Evolutionary conservation across 164 flowering plant species (phyloP).

Genomic region (Piper longum): DNA sequence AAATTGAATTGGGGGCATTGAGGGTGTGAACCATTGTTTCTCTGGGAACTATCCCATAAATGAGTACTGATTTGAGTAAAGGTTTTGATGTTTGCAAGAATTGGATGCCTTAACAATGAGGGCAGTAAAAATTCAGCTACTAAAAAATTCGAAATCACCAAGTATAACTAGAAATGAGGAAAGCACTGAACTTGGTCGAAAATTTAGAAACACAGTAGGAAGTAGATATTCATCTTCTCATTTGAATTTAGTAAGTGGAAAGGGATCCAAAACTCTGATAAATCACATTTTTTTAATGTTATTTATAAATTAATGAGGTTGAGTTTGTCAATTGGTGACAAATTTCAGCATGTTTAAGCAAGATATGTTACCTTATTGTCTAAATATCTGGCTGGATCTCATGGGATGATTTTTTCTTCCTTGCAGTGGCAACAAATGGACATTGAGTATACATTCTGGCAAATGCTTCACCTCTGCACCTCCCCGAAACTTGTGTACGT

Average conservation of each 20-base stretch:
- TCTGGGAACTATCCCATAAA: not conserved
- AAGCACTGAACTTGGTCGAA: not conserved
- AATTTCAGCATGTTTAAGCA: not conserved
- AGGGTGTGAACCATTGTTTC: not conserved
- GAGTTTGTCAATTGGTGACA: not conserved
- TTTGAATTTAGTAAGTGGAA: not conserved
- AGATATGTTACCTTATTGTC: not conserved
- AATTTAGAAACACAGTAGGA: not conserved
- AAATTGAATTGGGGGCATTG: not conserved
- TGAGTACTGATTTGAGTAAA: not conserved
- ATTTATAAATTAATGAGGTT: not conserved
- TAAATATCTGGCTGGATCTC: not conserved
- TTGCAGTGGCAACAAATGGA: conserved; percentile 99
- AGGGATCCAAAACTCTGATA: not conserved
- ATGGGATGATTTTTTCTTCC: conserved; percentile 1
- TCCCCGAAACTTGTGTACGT: conserved; percentile 99
- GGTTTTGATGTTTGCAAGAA: not conserved
- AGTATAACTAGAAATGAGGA: not conserved
- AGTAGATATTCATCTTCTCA: not conserved
- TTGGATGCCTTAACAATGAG: not conserved
- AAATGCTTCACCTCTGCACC: conserved; percentile 97
- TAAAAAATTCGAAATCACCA: not conserved
- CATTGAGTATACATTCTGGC: conserved; percentile 98
- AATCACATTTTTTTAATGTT: not conserved
- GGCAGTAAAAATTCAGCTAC: not conserved